Evolutionary conservation across 2,329 filamentous ascomycete genomes (phyloP).

Genomic region (Aspergillus thermomutatus): DNA sequence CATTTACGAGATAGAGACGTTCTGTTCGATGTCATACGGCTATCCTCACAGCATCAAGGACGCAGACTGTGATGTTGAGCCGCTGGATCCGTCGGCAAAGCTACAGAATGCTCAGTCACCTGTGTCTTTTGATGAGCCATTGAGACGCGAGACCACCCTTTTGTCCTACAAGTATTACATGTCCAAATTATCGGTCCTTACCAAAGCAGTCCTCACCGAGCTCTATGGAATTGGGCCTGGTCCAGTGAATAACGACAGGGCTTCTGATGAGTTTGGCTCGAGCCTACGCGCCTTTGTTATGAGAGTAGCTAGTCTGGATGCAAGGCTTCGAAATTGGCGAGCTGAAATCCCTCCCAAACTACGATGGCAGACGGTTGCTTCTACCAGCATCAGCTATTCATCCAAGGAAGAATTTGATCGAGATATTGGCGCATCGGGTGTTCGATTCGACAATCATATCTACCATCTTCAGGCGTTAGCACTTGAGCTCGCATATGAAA

Average conservation of each 20-base stretch:
- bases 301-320: slow-evolving; percentile 6
- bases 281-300: slow-evolving; percentile 3
- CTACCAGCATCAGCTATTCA: slow-evolving; percentile 2
- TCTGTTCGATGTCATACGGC: slow-evolving; percentile 41
- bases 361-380: not conserved
- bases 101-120: slow-evolving; percentile 5
- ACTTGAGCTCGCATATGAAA: slow-evolving; percentile 33
- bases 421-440: slow-evolving; percentile 21
- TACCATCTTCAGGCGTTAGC: slow-evolving; percentile 33
- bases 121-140: slow-evolving; percentile 3
- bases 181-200: slow-evolving; percentile 20
- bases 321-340: slow-evolving; percentile 13
- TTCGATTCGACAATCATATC: slow-evolving; percentile 22
- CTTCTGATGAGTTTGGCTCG: not conserved
- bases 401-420: slow-evolving; percentile 18
- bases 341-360: slow-evolving; percentile 12
- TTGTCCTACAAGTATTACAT: slow-evolving; percentile 25
- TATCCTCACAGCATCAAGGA: slow-evolving; percentile 35
- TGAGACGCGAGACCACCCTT: slow-evolving; percentile 10
- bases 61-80: slow-evolving; percentile 30
- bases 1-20: slow-evolving; percentile 40
- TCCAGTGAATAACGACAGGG: not conserved
- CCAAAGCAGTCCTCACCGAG: slow-evolving; percentile 14
- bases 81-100: slow-evolving; percentile 24
- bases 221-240: slow-evolving; percentile 15